These are phyloP conservation scores for Eutypa lata DNA, from an alignment of 2,329 filamentous ascomycete genomes.

Conservation along the genomic window DNA sequence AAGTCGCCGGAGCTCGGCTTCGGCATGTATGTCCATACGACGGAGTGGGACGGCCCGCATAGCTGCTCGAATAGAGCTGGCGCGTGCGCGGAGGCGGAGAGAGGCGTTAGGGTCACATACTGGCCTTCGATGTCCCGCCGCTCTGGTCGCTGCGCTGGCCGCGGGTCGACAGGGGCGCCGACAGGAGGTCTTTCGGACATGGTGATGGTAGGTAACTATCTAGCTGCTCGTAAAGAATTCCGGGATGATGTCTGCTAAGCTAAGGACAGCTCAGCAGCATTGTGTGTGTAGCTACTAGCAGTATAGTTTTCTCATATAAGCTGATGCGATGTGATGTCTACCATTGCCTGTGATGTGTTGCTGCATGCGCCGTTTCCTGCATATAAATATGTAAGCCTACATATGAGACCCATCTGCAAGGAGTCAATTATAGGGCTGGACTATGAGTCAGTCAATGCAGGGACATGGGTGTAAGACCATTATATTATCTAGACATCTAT, in stretches of 20 bases:
- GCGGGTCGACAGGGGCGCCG: neutral
- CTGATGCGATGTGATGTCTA: too few species aligned
- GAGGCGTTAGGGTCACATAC: constrained; percentile 16
- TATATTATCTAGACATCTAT: too few species aligned
- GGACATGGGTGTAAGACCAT: neutral
- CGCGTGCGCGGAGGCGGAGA: constrained; percentile 14
- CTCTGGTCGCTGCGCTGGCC: neutral
- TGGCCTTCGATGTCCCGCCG: constrained; percentile 9
- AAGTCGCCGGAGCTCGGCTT: constrained; percentile 18
- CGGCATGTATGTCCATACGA: constrained; percentile 25
- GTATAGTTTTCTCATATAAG: too few species aligned
- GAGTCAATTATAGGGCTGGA: neutral
- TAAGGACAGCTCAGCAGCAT: too few species aligned
- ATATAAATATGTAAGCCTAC: too few species aligned
- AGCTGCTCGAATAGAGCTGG: constrained; percentile 18
- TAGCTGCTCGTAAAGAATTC: too few species aligned
- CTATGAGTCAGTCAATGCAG: neutral
- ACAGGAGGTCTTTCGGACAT: neutral
- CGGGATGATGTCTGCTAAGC: too few species aligned
- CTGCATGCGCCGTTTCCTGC: too few species aligned
- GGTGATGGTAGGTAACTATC: neutral
- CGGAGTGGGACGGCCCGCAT: constrained; percentile 18
- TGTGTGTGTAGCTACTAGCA: too few species aligned
- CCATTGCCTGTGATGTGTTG: too few species aligned
- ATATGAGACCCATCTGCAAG: too few species aligned